Percentiles rank a stretch among this genome's conserved stretches.
Conservation (phyloP, 441 rosid species). For the Populus hybrid region DNA sequence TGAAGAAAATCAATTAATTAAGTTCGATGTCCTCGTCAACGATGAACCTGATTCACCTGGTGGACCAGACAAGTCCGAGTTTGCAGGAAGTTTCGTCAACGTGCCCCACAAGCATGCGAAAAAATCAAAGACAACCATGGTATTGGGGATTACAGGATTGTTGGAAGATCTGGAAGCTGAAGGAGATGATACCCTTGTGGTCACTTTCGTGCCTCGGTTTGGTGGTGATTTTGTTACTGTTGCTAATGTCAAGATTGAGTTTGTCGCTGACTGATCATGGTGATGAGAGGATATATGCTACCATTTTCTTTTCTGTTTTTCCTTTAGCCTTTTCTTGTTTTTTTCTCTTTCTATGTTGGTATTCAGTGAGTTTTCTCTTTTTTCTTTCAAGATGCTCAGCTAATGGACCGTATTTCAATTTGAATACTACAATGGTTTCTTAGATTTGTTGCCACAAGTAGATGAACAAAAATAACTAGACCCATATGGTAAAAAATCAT, state of each 20-base stretch:
- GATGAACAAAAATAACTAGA: no score
- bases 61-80: constrained; percentile 40
- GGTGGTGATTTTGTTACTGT: constrained; percentile 31
- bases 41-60: constrained; percentile 34
- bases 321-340: no score
- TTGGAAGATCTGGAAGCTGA: constrained; percentile 57
- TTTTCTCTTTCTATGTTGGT: no score
- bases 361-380: no score
- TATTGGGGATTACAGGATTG: constrained; percentile 46
- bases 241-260: constrained; percentile 43
- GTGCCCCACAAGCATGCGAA: constrained; percentile 38
- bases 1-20: constrained; percentile 28
- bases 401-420: no score
- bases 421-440: no score
- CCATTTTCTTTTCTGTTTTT: no score
- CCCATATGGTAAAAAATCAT: no score
- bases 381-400: no score
- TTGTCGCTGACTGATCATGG: not conserved
- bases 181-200: constrained; percentile 47
- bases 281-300: no score
- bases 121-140: constrained; percentile 39
- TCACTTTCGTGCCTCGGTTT: constrained; percentile 46
- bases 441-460: no score
- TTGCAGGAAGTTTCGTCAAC: constrained; percentile 55
- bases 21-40: constrained; percentile 51